These are phyloP conservation scores for Colletotrichum sp. DNA, from an alignment of 2,329 filamentous ascomycete genomes.

Conservation along the genomic window DNA sequence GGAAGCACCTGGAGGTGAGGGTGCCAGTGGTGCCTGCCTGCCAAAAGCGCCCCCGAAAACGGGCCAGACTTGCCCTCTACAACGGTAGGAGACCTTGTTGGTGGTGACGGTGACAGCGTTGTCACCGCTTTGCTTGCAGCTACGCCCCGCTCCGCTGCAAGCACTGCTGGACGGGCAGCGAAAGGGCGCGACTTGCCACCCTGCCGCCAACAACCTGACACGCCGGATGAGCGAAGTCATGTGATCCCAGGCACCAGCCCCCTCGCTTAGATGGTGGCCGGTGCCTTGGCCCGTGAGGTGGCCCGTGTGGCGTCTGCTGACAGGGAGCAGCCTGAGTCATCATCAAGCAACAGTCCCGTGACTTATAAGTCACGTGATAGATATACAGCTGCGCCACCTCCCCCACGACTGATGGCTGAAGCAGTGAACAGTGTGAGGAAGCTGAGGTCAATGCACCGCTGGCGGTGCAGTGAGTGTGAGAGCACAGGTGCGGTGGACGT, in stretches of 20 bases:
- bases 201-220: constrained; percentile 24
- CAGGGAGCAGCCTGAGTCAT: background rate
- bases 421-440: background rate
- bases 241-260: constrained; percentile 40
- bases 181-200: constrained; percentile 25
- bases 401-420: background rate
- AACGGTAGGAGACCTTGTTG: background rate
- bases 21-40: background rate
- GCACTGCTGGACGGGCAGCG: background rate
- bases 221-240: constrained; percentile 40
- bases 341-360: background rate
- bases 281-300: background rate
- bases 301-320: background rate
- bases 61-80: background rate
- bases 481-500: constrained; percentile 12
- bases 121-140: background rate
- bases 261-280: constrained; percentile 19
- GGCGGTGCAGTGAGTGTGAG: background rate
- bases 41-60: background rate
- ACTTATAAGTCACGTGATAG: background rate
- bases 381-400: background rate
- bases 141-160: background rate
- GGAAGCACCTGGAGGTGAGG: background rate
- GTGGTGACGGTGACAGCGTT: background rate
- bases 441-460: background rate